phyloP scores from a whole-genome alignment of 164 flowering plant genomes.

The Sedum album region DNA sequence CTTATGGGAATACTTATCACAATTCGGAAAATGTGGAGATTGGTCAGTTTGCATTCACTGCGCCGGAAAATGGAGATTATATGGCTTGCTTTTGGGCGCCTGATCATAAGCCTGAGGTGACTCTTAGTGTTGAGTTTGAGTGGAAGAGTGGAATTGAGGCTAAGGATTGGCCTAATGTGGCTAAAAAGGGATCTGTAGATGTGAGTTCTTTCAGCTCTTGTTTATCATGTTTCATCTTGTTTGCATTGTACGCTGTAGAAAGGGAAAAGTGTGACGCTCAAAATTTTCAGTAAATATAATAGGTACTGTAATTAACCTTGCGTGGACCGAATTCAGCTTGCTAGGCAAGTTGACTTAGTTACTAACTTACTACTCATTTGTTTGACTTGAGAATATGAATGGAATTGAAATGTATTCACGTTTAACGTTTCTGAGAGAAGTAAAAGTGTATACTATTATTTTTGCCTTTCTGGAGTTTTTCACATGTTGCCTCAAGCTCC shows the following conservation, averaged over 20 bases:
- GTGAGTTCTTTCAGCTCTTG: neutral
- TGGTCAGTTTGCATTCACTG: conserved; percentile 32
- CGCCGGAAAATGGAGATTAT: too few species aligned
- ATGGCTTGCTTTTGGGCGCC: too few species aligned
- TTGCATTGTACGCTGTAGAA: neutral
- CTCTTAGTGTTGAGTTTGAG: conserved; percentile 50
- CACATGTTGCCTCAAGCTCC: too few species aligned
- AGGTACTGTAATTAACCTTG: too few species aligned
- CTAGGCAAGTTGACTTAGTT: neutral
- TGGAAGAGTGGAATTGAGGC: too few species aligned
- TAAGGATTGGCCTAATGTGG: too few species aligned
- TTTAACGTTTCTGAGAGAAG: neutral
- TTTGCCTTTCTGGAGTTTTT: neutral
- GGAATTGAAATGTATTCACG: neutral
- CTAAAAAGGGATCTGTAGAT: too few species aligned
- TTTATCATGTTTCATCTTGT: too few species aligned
- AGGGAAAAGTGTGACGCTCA: too few species aligned
- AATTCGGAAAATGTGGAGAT: conserved; percentile 38
- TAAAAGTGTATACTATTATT: neutral
- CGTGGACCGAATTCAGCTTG: too few species aligned
- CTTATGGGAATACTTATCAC: conserved; percentile 53
- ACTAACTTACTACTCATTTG: neutral
- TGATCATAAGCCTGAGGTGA: conserved; percentile 34
- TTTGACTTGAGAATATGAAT: neutral
- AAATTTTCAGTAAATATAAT: too few species aligned